These are phyloP conservation scores for Stygiomarasmius scandens DNA, from an alignment of 1,284 basidiomycete genomes.

Conservation along the genomic window DNA sequence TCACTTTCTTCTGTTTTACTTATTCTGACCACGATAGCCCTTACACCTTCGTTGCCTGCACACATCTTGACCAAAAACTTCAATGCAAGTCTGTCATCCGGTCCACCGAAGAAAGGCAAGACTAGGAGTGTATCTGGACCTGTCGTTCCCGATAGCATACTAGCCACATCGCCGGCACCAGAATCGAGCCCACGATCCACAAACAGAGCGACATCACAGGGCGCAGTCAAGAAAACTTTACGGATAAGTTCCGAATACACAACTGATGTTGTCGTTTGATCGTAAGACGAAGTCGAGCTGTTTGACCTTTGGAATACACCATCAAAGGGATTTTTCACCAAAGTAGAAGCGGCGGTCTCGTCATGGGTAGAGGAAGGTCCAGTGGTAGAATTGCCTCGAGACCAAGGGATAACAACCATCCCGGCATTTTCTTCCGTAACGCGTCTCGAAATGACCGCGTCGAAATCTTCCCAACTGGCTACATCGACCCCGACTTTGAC, in stretches of 20 bases:
- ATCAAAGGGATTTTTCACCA: slow-evolving; percentile 58
- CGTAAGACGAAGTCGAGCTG: slow-evolving; percentile 27
- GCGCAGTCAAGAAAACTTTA: slow-evolving; percentile 69
- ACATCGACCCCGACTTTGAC: slow-evolving; percentile 74
- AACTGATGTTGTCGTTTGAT: slow-evolving; percentile 48
- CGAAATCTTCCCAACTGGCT: slow-evolving; percentile 70
- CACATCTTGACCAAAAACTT: slow-evolving; percentile 82
- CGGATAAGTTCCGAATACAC: slow-evolving; percentile 82
- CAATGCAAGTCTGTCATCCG: slow-evolving; percentile 87
- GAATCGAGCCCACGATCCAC: slow-evolving; percentile 59
- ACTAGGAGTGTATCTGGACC: slow-evolving; percentile 64
- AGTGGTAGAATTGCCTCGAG: slow-evolving; percentile 29
- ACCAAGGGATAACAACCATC: slow-evolving; percentile 85
- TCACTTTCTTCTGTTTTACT: slow-evolving; percentile 43
- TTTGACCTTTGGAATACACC: slow-evolving; percentile 53
- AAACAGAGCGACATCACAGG: slow-evolving; percentile 78
- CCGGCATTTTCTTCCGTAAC: slow-evolving; percentile 63
- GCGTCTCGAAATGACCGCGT: slow-evolving; percentile 68
- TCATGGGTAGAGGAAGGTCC: not conserved
- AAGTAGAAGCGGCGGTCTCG: slow-evolving; percentile 26
- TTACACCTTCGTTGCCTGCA: slow-evolving; percentile 53
- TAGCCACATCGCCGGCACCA: slow-evolving; percentile 14
- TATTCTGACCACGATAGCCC: slow-evolving; percentile 72
- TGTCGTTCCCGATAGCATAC: slow-evolving; percentile 25
- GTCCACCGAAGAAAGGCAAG: slow-evolving; percentile 90